These are phyloP conservation scores for Sarocladiaceae sp. DNA, from an alignment of 2,329 filamentous ascomycete genomes.

Conservation along the genomic window DNA sequence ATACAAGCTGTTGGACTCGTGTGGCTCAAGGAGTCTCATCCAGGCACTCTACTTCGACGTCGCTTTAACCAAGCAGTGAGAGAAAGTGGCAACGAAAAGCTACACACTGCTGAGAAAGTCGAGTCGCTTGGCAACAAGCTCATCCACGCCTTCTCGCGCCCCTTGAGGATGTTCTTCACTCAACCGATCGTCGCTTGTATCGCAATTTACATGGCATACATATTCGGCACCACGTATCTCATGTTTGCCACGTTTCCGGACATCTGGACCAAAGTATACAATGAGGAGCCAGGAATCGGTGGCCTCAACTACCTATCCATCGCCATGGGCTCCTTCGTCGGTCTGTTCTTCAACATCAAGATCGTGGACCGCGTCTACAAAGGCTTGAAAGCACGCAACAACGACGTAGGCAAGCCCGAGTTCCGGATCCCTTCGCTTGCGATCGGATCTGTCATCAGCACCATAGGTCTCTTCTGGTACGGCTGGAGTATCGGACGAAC, in stretches of 20 bases:
- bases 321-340: slow-evolving; percentile 22
- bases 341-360: slow-evolving; percentile 33
- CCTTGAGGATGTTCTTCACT: slow-evolving; percentile 56
- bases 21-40: slow-evolving; percentile 80
- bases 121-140: slow-evolving; percentile 20
- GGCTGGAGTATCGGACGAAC: slow-evolving; percentile 38
- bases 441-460: slow-evolving; percentile 34
- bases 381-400: slow-evolving; percentile 29
- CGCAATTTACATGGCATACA: slow-evolving; percentile 60
- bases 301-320: slow-evolving; percentile 27
- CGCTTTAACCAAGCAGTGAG: slow-evolving; percentile 68
- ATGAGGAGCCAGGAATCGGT: slow-evolving; percentile 51
- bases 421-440: slow-evolving; percentile 38
- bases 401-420: slow-evolving; percentile 32
- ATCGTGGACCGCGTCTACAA: slow-evolving; percentile 39
- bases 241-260: slow-evolving; percentile 43
- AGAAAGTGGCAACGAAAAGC: slow-evolving; percentile 57
- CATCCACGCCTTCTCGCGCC: slow-evolving; percentile 58
- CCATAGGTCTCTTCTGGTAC: slow-evolving; percentile 39
- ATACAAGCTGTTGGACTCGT: slow-evolving; percentile 71
- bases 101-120: slow-evolving; percentile 51
- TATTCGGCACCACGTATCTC: slow-evolving; percentile 58
- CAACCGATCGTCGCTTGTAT: slow-evolving; percentile 61
- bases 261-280: slow-evolving; percentile 54
- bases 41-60: slow-evolving; percentile 65